A percentile compares a stretch with the other conserved stretches of the same genome.
Conservation (phyloP, 192 early-diverging fungal species). For the Thamnidium elegans region DNA sequence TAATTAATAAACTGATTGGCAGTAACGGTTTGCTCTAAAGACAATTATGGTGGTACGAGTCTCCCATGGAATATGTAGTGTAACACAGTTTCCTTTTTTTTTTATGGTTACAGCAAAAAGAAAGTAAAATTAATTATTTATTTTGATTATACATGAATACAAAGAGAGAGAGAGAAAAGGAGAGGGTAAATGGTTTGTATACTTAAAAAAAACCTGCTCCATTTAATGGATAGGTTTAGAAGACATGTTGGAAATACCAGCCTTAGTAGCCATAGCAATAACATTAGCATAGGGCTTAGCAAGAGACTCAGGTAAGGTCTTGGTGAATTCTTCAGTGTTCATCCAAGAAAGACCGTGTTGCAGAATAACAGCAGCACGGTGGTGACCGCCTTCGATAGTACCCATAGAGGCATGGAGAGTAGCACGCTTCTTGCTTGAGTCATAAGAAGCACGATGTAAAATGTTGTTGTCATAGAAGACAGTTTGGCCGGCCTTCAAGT, state of each 20-base stretch:
- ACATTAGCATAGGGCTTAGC: slow-evolving; percentile 36
- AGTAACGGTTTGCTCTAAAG: too few relatives aligned
- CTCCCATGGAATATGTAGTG: too few relatives aligned
- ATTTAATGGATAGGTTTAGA: slow-evolving; percentile 19
- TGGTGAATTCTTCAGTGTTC: slow-evolving; percentile 33
- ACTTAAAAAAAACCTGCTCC: too few relatives aligned
- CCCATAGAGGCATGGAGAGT: slow-evolving; percentile 49
- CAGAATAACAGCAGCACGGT: slow-evolving; percentile 45
- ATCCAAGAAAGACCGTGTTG: slow-evolving; percentile 52
- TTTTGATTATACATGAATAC: too few relatives aligned
- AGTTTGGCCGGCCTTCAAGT: slow-evolving; percentile 44
- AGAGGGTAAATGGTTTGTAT: too few relatives aligned
- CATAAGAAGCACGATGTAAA: slow-evolving; percentile 45
- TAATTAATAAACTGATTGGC: too few relatives aligned
- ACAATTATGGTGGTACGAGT: too few relatives aligned
- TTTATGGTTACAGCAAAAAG: too few relatives aligned
- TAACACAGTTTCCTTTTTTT: too few relatives aligned
- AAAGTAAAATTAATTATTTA: too few relatives aligned
- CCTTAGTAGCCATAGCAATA: slow-evolving; percentile 28
- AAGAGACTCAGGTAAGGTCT: slow-evolving; percentile 35
- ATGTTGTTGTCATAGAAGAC: slow-evolving; percentile 55
- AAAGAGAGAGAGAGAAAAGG: too few relatives aligned
- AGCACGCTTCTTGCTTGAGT: slow-evolving; percentile 33
- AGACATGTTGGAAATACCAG: slow-evolving; percentile 13
- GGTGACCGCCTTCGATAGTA: slow-evolving; percentile 41